Evolutionary conservation across 805 yeast genomes (phyloP), one percentile per base, ranked within the genome.

Genomic region (Metschnikowia arizonensis): DNA sequence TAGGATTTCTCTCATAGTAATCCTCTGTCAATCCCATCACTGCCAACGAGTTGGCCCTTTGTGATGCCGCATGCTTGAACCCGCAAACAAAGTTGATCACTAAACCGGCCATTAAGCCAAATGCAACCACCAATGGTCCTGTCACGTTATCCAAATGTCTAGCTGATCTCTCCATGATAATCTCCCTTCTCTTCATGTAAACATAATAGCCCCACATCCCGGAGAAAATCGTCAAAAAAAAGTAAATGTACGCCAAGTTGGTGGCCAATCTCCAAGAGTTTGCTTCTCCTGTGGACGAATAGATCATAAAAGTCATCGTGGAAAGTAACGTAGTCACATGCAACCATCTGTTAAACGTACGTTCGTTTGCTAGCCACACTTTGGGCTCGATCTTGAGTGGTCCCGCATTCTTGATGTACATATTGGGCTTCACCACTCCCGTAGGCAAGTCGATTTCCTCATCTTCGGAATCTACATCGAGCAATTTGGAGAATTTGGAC

Each of bases 351-450:
- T 88, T 84, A 70, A 90, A 91, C 3, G 99, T 93, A 65, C 99
- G 84, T 70, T 93, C 99, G 61, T 93, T 93, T 24, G 99, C 99
- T 52, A 93, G 75, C 97, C 98, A 93, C 11, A 93, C 99, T 62
- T 93, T 93, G 25, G 98, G 95, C 70, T 93, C 99, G 47, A 93
- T 90, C 66, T 86, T 89, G 45, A 89, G 79, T 1, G 97, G 93
- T 6, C 97, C 96, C 23, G 90, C 83, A 63, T 89, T 89, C 60
- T 90, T 86, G 56, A 91, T 75, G 66, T 86, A 79, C 26, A 75
- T 71, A 21, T 77, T 79, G 45, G 99, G 99, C 60, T 84, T 86
- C 36, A 74, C 73, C 17, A 91, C 98, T 12, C 98, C 98, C 2
- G 85, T 81, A 10, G 99, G 99, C 46, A 91, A 72, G 18, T 76